Conservation (phyloP, 192 early-diverging fungal species). For the Gonapodya prolifera region DNA sequence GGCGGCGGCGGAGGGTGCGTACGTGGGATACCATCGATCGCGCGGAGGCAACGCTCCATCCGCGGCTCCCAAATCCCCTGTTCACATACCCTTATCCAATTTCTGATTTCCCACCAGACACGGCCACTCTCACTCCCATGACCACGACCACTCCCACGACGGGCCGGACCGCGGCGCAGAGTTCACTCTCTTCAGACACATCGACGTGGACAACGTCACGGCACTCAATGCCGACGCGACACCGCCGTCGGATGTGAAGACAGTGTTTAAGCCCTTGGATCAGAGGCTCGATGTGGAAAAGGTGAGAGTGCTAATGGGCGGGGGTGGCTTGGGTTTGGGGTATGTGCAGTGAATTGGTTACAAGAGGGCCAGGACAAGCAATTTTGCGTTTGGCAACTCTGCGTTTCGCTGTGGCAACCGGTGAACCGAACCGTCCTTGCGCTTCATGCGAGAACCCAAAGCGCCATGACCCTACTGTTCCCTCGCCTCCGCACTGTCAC, state of each 20-base stretch:
- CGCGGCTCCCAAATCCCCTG: no score
- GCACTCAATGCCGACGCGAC: constrained; percentile 64
- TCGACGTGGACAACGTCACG: constrained; percentile 63
- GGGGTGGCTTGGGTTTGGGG: neutral
- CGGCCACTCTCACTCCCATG: constrained; percentile 36
- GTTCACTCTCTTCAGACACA: constrained; percentile 59
- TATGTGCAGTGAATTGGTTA: neutral
- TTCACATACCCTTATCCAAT: no score
- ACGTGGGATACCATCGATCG: no score
- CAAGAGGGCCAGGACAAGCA: neutral
- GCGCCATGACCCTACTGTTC: neutral
- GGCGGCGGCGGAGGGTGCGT: no score
- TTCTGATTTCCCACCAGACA: no score
- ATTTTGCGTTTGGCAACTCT: neutral
- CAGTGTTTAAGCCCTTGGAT: constrained; percentile 78
- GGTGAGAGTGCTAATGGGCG: constrained; percentile 18
- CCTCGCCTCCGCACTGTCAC: neutral
- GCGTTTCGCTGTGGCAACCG: neutral
- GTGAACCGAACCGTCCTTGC: no score
- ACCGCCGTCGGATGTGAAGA: constrained; percentile 39
- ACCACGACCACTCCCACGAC: constrained; percentile 56
- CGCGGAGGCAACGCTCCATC: no score
- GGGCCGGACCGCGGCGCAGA: constrained; percentile 56
- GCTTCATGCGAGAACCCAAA: neutral
- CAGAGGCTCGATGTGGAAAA: constrained; percentile 55